Conservation (phyloP, 176 grass and related monocot genomes). For the Oryza meridionalis region DNA sequence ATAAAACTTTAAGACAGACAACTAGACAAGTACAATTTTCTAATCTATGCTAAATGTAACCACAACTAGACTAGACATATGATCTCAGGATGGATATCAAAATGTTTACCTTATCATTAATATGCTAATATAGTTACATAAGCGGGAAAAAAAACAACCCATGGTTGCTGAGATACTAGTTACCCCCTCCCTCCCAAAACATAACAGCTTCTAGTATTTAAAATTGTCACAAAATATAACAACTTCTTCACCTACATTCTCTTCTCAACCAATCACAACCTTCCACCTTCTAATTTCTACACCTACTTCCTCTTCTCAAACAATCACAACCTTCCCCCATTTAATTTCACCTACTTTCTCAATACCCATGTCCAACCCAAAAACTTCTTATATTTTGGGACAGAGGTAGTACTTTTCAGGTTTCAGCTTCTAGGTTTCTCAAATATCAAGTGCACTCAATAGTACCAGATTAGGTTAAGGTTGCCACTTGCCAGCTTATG, state of each 20-base stretch:
- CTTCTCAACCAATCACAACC: too few species aligned
- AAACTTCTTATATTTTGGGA: too few species aligned
- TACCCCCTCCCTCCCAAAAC: background rate
- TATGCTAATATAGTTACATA: slow-evolving; percentile 2
- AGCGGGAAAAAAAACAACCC: slow-evolving; percentile 14
- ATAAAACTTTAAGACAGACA: slow-evolving; percentile 33
- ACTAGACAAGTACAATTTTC: background rate
- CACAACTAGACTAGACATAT: slow-evolving; percentile 17
- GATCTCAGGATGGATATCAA: slow-evolving; percentile 30
- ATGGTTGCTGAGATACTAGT: background rate
- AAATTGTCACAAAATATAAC: too few species aligned
- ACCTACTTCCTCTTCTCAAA: too few species aligned
- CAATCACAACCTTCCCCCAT: too few species aligned
- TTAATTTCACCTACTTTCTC: too few species aligned
- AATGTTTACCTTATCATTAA: slow-evolving; percentile 7
- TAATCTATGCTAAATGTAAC: slow-evolving; percentile 32
- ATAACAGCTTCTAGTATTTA: too few species aligned
- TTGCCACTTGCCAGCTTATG: slow-evolving; percentile 16
- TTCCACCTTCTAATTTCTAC: too few species aligned
- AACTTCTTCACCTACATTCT: too few species aligned
- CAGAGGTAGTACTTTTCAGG: background rate
- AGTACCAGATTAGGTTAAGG: slow-evolving; percentile 14
- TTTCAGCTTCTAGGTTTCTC: background rate
- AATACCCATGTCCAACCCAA: too few species aligned
- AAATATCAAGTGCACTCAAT: background rate